A percentile compares a stretch with the other conserved stretches of the same genome.
Evolutionary conservation across 2,329 filamentous ascomycete species (phyloP).

Genomic region (Verticillium longisporum): DNA sequence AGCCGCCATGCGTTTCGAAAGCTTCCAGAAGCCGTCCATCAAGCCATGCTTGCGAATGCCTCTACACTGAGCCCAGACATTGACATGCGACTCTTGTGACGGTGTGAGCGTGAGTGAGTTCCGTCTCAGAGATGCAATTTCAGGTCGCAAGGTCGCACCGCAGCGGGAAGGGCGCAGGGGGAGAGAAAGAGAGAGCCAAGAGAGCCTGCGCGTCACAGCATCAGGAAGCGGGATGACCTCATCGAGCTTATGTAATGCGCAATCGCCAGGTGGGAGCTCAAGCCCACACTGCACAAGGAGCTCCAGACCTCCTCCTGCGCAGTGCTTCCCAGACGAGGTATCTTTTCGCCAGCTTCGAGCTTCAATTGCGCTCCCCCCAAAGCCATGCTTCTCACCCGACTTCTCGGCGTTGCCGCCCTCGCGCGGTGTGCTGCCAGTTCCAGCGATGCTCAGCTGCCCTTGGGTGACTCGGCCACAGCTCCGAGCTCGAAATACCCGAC

Average conservation of each 20-base stretch:
- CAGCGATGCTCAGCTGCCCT: constrained; percentile 5
- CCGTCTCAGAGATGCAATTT: not conserved
- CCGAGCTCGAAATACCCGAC: constrained; percentile 1
- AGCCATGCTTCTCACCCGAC: constrained; percentile 4
- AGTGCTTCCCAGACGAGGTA: not conserved
- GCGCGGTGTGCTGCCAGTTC: constrained; percentile 5
- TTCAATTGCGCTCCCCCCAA: not conserved
- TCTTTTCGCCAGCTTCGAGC: not conserved
- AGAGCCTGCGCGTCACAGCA: not conserved
- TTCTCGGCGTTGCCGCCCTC: constrained; percentile 3
- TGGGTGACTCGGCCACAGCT: constrained; percentile 4
- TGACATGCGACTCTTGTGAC: no score
- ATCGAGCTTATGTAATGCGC: not conserved
- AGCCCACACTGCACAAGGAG: not conserved
- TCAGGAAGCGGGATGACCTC: not conserved
- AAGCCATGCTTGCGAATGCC: no score
- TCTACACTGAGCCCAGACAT: no score
- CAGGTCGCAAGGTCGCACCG: not conserved
- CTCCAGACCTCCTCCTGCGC: not conserved
- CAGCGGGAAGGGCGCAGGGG: not conserved
- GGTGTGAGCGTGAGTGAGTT: not conserved
- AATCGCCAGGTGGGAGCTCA: no score
- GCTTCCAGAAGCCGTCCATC: no score
- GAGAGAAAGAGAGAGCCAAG: not conserved
- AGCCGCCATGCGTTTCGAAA: no score